Conservation (phyloP, 2,329 filamentous ascomycete species). For the Sclerotinia subarctica region DNA sequence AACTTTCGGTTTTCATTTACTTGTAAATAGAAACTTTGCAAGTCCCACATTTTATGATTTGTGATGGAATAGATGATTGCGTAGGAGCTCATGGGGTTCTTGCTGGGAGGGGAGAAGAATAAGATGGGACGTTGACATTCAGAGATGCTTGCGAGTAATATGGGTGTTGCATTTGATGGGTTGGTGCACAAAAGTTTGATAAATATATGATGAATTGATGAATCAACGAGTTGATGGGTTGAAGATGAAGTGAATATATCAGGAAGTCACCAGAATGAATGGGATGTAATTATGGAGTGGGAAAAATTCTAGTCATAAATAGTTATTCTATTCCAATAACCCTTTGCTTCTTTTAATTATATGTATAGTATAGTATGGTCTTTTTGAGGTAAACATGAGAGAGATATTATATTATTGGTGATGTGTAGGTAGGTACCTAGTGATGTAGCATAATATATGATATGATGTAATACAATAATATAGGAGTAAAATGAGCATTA, state of each 20-base stretch:
- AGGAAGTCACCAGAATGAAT: background rate
- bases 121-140: background rate
- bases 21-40: background rate
- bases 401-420: too few relatives aligned
- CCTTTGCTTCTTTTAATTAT: background rate
- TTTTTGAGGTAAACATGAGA: background rate
- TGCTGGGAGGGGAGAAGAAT: background rate
- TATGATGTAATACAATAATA: too few relatives aligned
- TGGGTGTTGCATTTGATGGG: background rate
- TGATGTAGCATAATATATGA: background rate
- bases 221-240: background rate
- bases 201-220: background rate
- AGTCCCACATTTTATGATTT: background rate
- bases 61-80: slow-evolving; percentile 2
- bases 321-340: background rate
- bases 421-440: too few relatives aligned
- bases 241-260: too few relatives aligned
- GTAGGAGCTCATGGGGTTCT: background rate
- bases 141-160: background rate
- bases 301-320: background rate
- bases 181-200: background rate
- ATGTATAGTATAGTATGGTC: too few relatives aligned
- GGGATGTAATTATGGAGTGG: background rate
- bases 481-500: too few relatives aligned
- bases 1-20: background rate